Evolutionary conservation across 2,329 filamentous ascomycete species (phyloP), one percentile per base, ranked within the genome.

Genomic region (Trichophyton verrucosum): DNA sequence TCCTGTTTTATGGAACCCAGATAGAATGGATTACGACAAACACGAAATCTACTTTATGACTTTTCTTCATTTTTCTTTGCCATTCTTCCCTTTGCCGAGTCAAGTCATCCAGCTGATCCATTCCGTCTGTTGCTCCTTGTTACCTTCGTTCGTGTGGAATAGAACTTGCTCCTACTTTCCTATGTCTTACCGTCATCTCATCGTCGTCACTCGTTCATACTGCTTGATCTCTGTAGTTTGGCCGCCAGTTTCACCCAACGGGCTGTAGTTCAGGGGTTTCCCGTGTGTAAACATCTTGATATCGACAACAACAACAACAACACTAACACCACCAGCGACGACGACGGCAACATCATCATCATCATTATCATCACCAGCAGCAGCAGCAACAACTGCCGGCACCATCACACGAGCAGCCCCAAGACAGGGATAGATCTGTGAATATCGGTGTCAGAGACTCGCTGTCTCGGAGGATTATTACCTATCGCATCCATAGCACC

Each of bases 21-120:
- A 47, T 47, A 47, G 44, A 47, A 47, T 47, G 44, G 44, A 47
- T 47, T 47, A 47, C 44, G 44, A 47, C 44, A 47, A 47, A 47
- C 44, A 47, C 44, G 44, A 47, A 47, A 47, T 22, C 44, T 47
- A 47, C 44, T 47, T 33, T 38, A 30, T 38, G 27, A 33, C 51
- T 30, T 38, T 56, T 38, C 33, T 24, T 30, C 15, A 9, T 33
- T 24, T 17, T 56, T 20, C 7, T n/a, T 20, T 56, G 5, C 13
- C 11, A 13, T 33, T 38, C 24, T 15, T 38, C 33, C 24, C 8
- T 38, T 33, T 27, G 22, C 30, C 33, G 51, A 38, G 51, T 56
- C 33, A 56, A 56, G 33, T 56, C 51, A 56, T 56, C 27, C 27
- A 33, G 51, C 20, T 47, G 44, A 47, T 47, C 44, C 44, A 47